These are phyloP conservation scores for Aspergillus vadensis DNA, from an alignment of 2,329 filamentous ascomycete species.

Conservation along the genomic window DNA sequence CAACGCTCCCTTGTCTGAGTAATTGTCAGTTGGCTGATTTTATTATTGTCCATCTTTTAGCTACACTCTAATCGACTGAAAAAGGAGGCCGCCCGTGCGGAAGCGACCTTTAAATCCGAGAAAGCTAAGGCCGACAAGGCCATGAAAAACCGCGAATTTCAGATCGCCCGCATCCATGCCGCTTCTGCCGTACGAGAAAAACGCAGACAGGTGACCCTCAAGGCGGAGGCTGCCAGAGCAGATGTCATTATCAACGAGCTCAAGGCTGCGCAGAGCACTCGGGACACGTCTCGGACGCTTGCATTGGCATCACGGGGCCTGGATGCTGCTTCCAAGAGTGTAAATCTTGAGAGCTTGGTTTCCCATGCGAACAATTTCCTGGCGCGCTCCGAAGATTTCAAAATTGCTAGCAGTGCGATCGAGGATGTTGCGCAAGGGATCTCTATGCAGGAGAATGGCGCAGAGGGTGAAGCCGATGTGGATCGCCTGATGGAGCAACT, in stretches of 20 bases:
- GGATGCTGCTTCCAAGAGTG: constrained; percentile 48
- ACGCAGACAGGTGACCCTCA: constrained; percentile 48
- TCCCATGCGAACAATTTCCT: constrained; percentile 48
- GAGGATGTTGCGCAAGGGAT: constrained; percentile 46
- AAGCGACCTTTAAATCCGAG: constrained; percentile 50
- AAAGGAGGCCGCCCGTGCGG: constrained; percentile 50
- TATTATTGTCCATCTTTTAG: constrained; percentile 25
- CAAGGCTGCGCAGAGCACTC: constrained; percentile 51
- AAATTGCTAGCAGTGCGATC: constrained; percentile 46
- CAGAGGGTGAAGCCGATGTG: constrained; percentile 46
- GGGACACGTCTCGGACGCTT: constrained; percentile 49
- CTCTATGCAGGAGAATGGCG: constrained; percentile 48
- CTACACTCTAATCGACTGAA: constrained; percentile 52
- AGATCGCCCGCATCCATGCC: constrained; percentile 53
- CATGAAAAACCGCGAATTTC: constrained; percentile 51
- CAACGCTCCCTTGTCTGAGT: neutral
- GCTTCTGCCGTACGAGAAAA: constrained; percentile 50
- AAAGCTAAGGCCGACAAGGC: constrained; percentile 52
- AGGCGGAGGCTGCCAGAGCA: constrained; percentile 49
- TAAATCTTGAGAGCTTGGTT: constrained; percentile 48
- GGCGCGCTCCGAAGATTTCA: constrained; percentile 46
- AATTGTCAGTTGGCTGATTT: neutral
- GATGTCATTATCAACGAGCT: constrained; percentile 54
- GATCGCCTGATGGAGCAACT: constrained; percentile 48
- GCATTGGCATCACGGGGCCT: constrained; percentile 48